Evolutionary conservation across 306 rosid species (phyloP).

Genomic region (Vigna radiata): DNA sequence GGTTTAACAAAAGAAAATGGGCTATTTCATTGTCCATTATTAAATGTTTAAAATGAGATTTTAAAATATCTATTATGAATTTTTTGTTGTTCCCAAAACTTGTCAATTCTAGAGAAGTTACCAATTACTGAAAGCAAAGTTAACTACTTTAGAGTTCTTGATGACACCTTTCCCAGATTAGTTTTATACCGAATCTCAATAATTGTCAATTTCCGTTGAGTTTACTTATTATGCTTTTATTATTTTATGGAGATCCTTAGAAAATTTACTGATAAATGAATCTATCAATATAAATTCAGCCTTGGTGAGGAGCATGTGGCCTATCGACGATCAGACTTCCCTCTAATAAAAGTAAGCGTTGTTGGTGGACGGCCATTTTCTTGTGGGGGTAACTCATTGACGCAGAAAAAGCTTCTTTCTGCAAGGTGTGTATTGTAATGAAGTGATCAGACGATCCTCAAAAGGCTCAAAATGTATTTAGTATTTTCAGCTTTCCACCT

Average conservation of each 20-base stretch:
- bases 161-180: slow-evolving; percentile 10
- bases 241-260: slow-evolving; percentile 23
- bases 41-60: slow-evolving; percentile 28
- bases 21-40: slow-evolving; percentile 19
- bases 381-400: slow-evolving; percentile 68
- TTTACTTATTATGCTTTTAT: slow-evolving; percentile 32
- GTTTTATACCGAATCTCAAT: too few relatives aligned
- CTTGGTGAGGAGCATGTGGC: slow-evolving; percentile 86
- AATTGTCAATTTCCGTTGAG: slow-evolving; percentile 26
- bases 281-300: slow-evolving; percentile 58
- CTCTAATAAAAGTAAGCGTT: slow-evolving; percentile 71
- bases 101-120: slow-evolving; percentile 21
- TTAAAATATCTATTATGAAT: slow-evolving; percentile 9
- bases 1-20: slow-evolving; percentile 24
- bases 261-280: slow-evolving; percentile 44
- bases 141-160: slow-evolving; percentile 16
- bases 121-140: slow-evolving; percentile 12
- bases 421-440: slow-evolving; percentile 67
- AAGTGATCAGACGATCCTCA: slow-evolving; percentile 28
- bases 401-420: slow-evolving; percentile 65
- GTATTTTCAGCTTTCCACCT: slow-evolving; percentile 40
- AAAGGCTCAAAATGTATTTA: slow-evolving; percentile 31
- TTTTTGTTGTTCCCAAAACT: slow-evolving; percentile 22
- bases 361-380: slow-evolving; percentile 97
- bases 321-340: slow-evolving; percentile 75